phyloP scores from a whole-genome alignment of 2,329 filamentous ascomycete species.

The Fragosphaeria purpurea region DNA sequence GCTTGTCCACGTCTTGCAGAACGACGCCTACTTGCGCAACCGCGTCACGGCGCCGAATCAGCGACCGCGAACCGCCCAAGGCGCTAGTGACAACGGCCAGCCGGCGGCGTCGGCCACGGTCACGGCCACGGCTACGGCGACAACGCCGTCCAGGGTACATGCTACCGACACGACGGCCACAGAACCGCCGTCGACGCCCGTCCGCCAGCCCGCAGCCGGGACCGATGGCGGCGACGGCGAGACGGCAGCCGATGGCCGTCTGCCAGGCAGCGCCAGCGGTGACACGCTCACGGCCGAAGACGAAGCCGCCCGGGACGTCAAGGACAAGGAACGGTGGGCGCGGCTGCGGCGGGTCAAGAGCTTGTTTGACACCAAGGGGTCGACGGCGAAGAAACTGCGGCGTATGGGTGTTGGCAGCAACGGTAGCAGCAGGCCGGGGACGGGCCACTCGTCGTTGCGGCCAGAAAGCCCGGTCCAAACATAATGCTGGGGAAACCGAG shows the following conservation, averaged over 20 bases:
- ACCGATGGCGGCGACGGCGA: conserved; percentile 12
- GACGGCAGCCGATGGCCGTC: not conserved
- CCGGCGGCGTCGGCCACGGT: not conserved
- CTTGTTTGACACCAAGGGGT: conserved; percentile 55
- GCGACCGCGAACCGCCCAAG: conserved; percentile 6
- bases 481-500: not conserved
- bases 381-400: conserved; percentile 35
- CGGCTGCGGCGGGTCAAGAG: conserved; percentile 61
- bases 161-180: not conserved
- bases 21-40: conserved; percentile 45
- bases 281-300: conserved; percentile 23
- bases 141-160: too few species aligned
- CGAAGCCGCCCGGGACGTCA: conserved; percentile 38
- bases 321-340: conserved; percentile 67
- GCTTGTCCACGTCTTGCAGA: conserved; percentile 44
- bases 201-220: conserved; percentile 1
- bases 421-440: conserved; percentile 9
- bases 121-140: too few species aligned
- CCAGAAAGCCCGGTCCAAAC: not conserved
- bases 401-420: conserved; percentile 5
- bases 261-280: conserved; percentile 12
- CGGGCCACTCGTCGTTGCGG: conserved; percentile 2
- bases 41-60: conserved; percentile 15
- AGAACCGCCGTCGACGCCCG: not conserved
- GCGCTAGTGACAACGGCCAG: not conserved